Conservation (phyloP, 306 rosid genomes). For the Acacia crassicarpa region DNA sequence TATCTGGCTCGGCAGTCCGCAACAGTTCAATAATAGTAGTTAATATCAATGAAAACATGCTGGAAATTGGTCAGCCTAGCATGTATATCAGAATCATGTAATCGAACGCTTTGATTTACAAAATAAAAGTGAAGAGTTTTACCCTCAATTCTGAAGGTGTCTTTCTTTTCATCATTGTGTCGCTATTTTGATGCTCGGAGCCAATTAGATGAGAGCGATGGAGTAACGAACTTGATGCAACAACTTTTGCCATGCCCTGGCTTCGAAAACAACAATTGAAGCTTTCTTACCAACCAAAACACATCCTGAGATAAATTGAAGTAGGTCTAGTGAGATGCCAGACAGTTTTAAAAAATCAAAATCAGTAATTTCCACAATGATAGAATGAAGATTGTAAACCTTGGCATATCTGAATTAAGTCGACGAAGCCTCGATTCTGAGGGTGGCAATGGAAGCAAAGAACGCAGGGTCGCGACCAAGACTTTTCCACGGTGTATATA, state of each 20-base stretch:
- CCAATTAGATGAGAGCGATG: constrained; percentile 43
- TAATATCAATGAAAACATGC: not conserved
- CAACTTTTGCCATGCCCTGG: constrained; percentile 52
- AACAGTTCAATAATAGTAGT: not conserved
- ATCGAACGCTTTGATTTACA: not conserved
- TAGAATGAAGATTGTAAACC: not conserved
- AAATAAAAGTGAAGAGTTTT: not conserved
- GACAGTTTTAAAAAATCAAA: not conserved
- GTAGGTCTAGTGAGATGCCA: not conserved
- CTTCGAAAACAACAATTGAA: not conserved
- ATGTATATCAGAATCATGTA: not conserved
- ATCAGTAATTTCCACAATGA: not conserved
- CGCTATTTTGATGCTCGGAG: constrained; percentile 42
- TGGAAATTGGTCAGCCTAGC: not conserved
- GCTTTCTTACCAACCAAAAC: constrained; percentile 19
- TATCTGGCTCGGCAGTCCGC: not conserved
- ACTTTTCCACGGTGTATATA: not conserved
- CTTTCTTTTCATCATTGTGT: constrained; percentile 49
- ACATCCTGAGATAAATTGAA: constrained; percentile 16
- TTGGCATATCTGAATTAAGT: not conserved
- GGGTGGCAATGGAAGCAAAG: not conserved
- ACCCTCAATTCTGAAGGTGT: constrained; percentile 63
- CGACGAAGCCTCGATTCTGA: not conserved
- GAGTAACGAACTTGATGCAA: constrained; percentile 45
- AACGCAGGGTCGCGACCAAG: not conserved